Base-by-base conservation (phyloP, 306 rosid genomes). In the Prosopis cineraria region DNA sequence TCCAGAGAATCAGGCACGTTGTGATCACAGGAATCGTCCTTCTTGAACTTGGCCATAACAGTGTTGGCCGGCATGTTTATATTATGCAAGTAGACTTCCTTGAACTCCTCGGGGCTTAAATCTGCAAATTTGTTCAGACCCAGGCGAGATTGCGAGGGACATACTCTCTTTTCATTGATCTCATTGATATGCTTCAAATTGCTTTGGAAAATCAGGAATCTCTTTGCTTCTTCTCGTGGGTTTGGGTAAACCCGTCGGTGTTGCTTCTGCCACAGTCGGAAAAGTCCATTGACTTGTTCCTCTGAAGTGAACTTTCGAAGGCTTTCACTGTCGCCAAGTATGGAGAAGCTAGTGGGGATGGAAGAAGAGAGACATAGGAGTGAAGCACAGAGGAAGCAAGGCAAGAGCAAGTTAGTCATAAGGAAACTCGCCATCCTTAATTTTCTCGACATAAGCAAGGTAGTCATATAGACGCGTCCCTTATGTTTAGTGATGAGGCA, bases 91-190 rank as follows among this genome's bases (percentile, higher is more conserved):
- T 68, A 12, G 72, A 58, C 75, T 53, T 76, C 13, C 45, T 47
- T 78, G 45, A 90, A 90, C 83, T 89, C 93, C 68, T 85, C 88
- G 16, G 86, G 83, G 64, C 91, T 90, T 81, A 24, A 6, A 68
- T 68, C 72, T 24, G 72, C 72, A 41, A 68, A 68, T 5, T 68
- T 68, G 72, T 68, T 92, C 76, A 89, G 73, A 58, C 96, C 91
- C 73, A 87, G 66, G 43, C 78, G 80, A 70, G 74, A 72, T 0
- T 70, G 75, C 17, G 20, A 68, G 0, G 67, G 13, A 6, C 83
- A 85, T 36, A 43, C 79, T 58, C 76, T 87, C 82, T 68, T 74
- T 7, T 81, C 84, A 62, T 87, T 90, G 80, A 75, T 75, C 71
- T 90, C 90, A 34, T 79, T 56, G 62, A 92, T 76, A 37, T 81